Conservation (phyloP, 106 monocot species). For the Dioscorea zingiberensis region DNA sequence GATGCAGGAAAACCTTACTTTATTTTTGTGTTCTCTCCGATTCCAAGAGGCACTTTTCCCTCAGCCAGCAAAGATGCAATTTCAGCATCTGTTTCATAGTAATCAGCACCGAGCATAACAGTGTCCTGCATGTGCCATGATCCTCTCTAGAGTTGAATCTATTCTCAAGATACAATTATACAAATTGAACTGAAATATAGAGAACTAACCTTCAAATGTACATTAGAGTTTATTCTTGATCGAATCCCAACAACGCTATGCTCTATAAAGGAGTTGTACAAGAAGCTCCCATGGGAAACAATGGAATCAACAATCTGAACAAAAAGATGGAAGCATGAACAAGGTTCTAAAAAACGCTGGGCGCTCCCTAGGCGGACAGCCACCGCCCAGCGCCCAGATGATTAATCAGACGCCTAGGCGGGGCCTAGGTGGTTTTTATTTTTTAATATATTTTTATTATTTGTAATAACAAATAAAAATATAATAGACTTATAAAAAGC, state of each 20-base stretch:
- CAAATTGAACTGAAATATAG: neutral
- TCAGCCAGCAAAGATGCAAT: constrained; percentile 56
- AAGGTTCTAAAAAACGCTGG: too few relatives aligned
- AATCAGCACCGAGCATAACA: constrained; percentile 97
- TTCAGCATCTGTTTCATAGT: constrained; percentile 80
- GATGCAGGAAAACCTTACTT: constrained; percentile 20
- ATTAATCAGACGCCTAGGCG: too few relatives aligned
- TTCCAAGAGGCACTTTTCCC: constrained; percentile 84
- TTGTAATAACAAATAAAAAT: too few relatives aligned
- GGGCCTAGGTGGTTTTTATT: too few relatives aligned
- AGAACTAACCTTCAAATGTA: constrained; percentile 67
- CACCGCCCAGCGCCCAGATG: too few relatives aligned
- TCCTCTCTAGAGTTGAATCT: too few relatives aligned
- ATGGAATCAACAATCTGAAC: constrained; percentile 83
- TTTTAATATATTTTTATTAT: too few relatives aligned
- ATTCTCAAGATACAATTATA: too few relatives aligned
- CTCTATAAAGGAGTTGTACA: constrained; percentile 64
- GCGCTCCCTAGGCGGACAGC: too few relatives aligned
- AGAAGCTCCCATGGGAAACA: constrained; percentile 87
- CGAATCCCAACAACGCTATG: constrained; percentile 90
- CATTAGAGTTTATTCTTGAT: constrained; percentile 65
- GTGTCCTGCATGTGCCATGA: constrained; percentile 46
- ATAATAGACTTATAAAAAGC: too few relatives aligned
- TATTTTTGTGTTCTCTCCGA: constrained; percentile 88
- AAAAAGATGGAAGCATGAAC: neutral